Evolutionary conservation across 768 basidiomycete species (phyloP), one percentile per base, ranked within the genome.

Genomic region (Trametes coccinea): DNA sequence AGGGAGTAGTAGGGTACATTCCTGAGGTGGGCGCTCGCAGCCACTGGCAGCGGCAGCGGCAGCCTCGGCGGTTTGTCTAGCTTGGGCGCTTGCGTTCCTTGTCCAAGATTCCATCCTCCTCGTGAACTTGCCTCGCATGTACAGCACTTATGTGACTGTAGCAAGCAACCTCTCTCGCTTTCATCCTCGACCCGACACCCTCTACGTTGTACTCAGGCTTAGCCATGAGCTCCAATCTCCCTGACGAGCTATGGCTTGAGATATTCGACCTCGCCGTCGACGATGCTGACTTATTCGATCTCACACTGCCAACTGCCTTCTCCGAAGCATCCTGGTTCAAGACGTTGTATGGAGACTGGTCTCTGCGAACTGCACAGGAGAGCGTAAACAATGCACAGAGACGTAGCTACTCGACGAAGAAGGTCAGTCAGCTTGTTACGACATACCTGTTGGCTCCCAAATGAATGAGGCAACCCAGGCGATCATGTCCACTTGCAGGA

Each of bases 231-330:
- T 44, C 47, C 8, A 71, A 80, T 47, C 78, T 92, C 2, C 90
- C 90, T 3, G 80, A 82, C 7, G 90, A 92, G 75, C 76, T 92
- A 2, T 86, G 85, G 83, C 79, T 81, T 0, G 77, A 83, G 48
- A 88, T 92, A 6, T 91, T 92, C 67, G 81, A 87, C 67, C 77
- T 88, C 29, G 87, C 89, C 1, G 81, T 85, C 5, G 86, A 88
- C 53, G 88, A 90, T 67, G 85, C 88, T 64, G 76, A 82, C n/a
- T 79, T 90, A 37, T 84, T 88, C 63, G 82, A 83, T 65, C 79
- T 80, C 53, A 80, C 80, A 0, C 71, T 89, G 8, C 88, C 87
- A 6, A 87, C 84, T 0, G 76, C 78, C 53, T 81, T 89, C 80
- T 81, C 85, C 10, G 81, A 82, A 63, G 85, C 84, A 0, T 81